Base-by-base conservation (phyloP, 2,329 filamentous ascomycete genomes). In the Alternaria rosae region DNA sequence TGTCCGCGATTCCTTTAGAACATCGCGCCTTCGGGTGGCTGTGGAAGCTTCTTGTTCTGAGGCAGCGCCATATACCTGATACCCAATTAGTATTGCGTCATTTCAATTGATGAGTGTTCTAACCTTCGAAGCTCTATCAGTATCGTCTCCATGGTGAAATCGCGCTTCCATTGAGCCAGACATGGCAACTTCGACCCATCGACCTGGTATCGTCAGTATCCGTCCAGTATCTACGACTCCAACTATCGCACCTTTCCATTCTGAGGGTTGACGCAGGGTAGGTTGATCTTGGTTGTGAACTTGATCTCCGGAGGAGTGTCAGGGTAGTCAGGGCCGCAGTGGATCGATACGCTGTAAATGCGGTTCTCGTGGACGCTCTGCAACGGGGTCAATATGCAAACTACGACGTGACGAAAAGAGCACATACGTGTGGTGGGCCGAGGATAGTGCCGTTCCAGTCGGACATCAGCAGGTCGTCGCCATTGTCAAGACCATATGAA, bases 391-490 rank as follows among this genome's bases (percentile, higher is more conserved):
- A 72, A 62, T 55, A 28, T 11, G 4, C 3, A 28, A 26, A 6
- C 2, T 13, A 1, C 6, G 15, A n/a, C 28, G 9, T 68, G 55
- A 4, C 32, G n/a, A 20, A 38, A 45, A 32, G 32, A 48, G 48
- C 10, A 83, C 92, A 76, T 85, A 97, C 95, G 81, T 98, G 94
- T 79, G 95, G 94, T 71, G 95, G 95, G 1, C 95, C 95, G 52
- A 97, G 89, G 69, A 99, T 98, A 15, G 95, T 99, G 75, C 94
- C 95, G 76, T 97, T 97, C 95, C 95, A 99, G 85, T 97, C 93
- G 67, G 92, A 94, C 94, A 99, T 97, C 81, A 95, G 88, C 68
- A 97, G 87, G 76, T 99, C 95, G 77, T 97, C 94, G 50, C 92
- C 90, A 79, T 98, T 93, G 68, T 94, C 93, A 59, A 99, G 88